Base-by-base conservation (phyloP, 2,329 filamentous ascomycete species). In the Talaromyces atroroseus region DNA sequence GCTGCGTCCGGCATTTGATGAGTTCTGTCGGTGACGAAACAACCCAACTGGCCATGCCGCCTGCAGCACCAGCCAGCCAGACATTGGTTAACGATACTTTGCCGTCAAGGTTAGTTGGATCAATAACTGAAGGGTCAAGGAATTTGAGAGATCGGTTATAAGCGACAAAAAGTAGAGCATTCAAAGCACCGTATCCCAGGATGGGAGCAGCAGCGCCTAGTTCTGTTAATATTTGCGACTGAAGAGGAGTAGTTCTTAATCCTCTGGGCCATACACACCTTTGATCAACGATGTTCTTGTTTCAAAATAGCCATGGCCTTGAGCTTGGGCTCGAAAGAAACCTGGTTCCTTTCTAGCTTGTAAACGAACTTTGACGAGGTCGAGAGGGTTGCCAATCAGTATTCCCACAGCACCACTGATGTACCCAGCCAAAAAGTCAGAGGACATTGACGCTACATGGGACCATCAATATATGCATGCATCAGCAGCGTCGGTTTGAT, bases 381-480 rank as follows among this genome's bases (percentile, higher is more conserved):
- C 88, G 4, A 96, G 78, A 2, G 91, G 90, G 65, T 96, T 96
- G 60, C 92, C 91, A 59, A 96, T 87, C 49, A 95, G 76, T 65
- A 96, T 96, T 47, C 90, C 89, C 49, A 87, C 80, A 57, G 88
- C 90, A 53, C 92, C 92, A 68, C 88, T 92, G 59, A 94, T 75
- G 72, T 96, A 96, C 66, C 92, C 91, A 57, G 92, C 89, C 89
- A 89, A 95, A 73, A 96, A 96, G 70, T 96, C 92, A 63, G 90
- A 84, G 51, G 89, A 89, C 89, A 94, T 92, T 51, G 29, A 56
- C 57, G 52, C 34, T 12, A 36, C 12, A 38, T 18, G 32, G 36
- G 10, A 18, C n/a, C 36, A 3, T 40, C 16, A 10, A n/a, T 7
- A 40, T n/a, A 40, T 40, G 16, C n/a, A 40, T 40, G 24, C 36